Percentiles rank a stretch among this genome's conserved stretches.
Evolutionary conservation across 1,139 yeast genomes (phyloP).

Genomic region (Pichia sp.): DNA sequence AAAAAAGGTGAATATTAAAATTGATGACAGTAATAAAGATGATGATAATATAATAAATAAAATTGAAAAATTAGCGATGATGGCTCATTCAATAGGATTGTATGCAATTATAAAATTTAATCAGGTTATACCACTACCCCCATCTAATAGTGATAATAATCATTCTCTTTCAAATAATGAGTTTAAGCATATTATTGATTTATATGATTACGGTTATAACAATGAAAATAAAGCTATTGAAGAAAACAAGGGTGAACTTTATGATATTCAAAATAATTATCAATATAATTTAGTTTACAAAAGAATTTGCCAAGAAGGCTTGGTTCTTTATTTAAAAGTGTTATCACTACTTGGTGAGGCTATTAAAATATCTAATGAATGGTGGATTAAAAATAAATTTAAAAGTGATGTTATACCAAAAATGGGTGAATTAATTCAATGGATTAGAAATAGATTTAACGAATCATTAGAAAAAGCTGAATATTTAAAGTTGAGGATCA

Average conservation of each 20-base stretch:
- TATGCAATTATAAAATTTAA: slow-evolving; percentile 89
- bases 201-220: slow-evolving; percentile 33
- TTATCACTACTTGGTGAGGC: slow-evolving; percentile 76
- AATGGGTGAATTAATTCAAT: slow-evolving; percentile 79
- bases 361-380: slow-evolving; percentile 74
- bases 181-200: slow-evolving; percentile 20
- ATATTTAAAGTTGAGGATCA: slow-evolving; percentile 50
- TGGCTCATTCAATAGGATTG: slow-evolving; percentile 80
- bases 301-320: slow-evolving; percentile 69
- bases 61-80: slow-evolving; percentile 75
- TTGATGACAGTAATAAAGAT: neutral
- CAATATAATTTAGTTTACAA: slow-evolving; percentile 19
- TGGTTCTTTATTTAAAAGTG: slow-evolving; percentile 76
- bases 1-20: neutral
- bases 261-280: neutral
- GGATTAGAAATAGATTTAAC: slow-evolving; percentile 86
- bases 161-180: slow-evolving; percentile 10
- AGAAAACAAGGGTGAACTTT: slow-evolving; percentile 23
- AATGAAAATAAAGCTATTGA: slow-evolving; percentile 29
- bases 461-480: slow-evolving; percentile 88
- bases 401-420: slow-evolving; percentile 35
- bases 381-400: slow-evolving; percentile 66
- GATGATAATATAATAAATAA: slow-evolving; percentile 37
- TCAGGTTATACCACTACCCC: slow-evolving; percentile 76
- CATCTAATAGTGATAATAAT: slow-evolving; percentile 35